Base-by-base conservation (phyloP, 2,329 filamentous ascomycete genomes). In the Fusarium tanahbumbuense region DNA sequence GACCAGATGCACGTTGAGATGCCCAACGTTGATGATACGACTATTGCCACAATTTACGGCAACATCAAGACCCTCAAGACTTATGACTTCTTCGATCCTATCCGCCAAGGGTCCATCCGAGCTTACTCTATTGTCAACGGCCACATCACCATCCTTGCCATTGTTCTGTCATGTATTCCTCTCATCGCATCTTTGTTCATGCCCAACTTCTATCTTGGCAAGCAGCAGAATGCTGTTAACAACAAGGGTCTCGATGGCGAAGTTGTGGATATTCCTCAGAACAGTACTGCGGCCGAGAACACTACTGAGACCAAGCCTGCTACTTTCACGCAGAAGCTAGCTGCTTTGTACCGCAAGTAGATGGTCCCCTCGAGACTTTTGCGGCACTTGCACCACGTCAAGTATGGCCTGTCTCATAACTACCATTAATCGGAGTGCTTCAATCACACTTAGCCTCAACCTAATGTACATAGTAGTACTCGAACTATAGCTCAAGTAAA, bases 161-260 rank as follows among this genome's bases (percentile, higher is more conserved):
- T 81, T 23, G 60, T 67, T 6, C 64, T 83, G 18, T 71, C 78
- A 28, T 59, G 50, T 18, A 57, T 83, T 1, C 76, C 81, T 2
- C 45, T 81, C 0, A 50, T 82, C 28, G 79, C 78, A 6, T 72
- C 79, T 2, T 71, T 83, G 23, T 81, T 80, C 67, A 82, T 82
- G 80, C 80, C 81, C 46, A 76, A 83, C 73, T 83, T 66, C 68
- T 80, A 78, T 52, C 72, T 79, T 3, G 79, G 78, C 62, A 76
- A 77, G 68, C 74, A 78, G 58, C 78, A 79, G 68, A 78, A 79
- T 23, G 77, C 78, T 10, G 76, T 74, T n/a, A 78, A 67, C 7
- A 78, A 78, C 67, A 79, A 60, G 28, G 77, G 77, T 56, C 74
- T 79, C 2, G 77, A 78, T 52, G 77, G 77, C 5, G 73, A 77